Evolutionary conservation across 1,284 basidiomycete genomes (phyloP), one percentile per base, ranked within the genome.

Genomic region (Ceratobasidium sp.): DNA sequence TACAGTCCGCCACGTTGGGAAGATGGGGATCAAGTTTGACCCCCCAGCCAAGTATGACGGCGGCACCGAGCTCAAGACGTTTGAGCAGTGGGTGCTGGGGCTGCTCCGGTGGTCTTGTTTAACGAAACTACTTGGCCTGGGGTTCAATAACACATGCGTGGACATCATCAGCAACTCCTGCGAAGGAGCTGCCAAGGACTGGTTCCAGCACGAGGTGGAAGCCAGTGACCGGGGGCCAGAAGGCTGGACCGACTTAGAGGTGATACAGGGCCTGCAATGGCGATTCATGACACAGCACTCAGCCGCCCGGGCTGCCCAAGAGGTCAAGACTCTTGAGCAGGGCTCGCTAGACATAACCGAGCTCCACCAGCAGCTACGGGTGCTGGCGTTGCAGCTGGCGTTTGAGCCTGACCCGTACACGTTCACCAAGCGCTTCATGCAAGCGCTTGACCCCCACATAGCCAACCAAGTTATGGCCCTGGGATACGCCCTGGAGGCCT

Each of bases 241-340:
- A 4, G 38, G 64, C 4, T 66, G 64, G 64, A 66, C 20, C 16
- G 48, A 41, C 23, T 20, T 66, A 5, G 64, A 46, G 23, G 64
- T 66, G 10, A 46, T 66, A n/a, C 64, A 48, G n/a, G 64, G 64
- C 20, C 64, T 66, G n/a, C 64, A 66, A 27, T 20, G 64, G 33
- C 5, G 41, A 18, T 66, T 66, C n/a, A 66, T 66, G 1, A 66
- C 64, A 4, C 64, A 23, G 12, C 16, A 27, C 16, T 46, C 41
- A 8, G 64, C 64, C 12, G 41, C 64, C 16, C 41, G 48, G n/a
- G 41, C 64, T 18, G 64, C 64, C 18, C 64, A 66, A 5, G 41
- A 48, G 23, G 46, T 66, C n/a, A 23, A 23, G 1, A 8, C 12
- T 23, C 38, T 66, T 10, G 14, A 6, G 23, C 64, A 66, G n/a